A percentile compares a stretch with the other conserved stretches of the same genome.
phyloP scores from a whole-genome alignment of 2,329 filamentous ascomycete genomes.

The Phaeosphaeria sp. region DNA sequence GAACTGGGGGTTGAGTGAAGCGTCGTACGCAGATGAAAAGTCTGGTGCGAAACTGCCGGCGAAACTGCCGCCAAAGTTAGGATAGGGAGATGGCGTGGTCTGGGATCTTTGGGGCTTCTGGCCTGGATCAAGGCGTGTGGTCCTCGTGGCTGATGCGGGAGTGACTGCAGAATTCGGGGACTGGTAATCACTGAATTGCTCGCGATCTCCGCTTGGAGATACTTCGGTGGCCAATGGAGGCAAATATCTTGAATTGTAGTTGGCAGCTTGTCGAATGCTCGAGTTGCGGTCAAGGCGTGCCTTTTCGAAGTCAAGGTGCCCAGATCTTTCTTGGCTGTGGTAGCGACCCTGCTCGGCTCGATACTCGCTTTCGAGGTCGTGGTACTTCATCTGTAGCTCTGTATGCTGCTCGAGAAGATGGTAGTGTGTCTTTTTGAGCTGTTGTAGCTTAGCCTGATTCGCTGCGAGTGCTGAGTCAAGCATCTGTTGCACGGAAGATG shows the following conservation, averaged over 20 bases:
- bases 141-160: slow-evolving; percentile 30
- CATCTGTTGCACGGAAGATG: slow-evolving; percentile 53
- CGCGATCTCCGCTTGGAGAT: slow-evolving; percentile 31
- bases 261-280: slow-evolving; percentile 29
- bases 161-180: slow-evolving; percentile 36
- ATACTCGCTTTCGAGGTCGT: slow-evolving; percentile 48
- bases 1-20: slow-evolving; percentile 37
- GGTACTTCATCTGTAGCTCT: slow-evolving; percentile 56
- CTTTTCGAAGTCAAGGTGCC: slow-evolving; percentile 25
- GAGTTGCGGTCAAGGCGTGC: slow-evolving; percentile 33
- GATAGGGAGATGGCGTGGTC: slow-evolving; percentile 26
- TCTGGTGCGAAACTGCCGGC: slow-evolving; percentile 34
- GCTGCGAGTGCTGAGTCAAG: slow-evolving; percentile 58
- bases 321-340: slow-evolving; percentile 23
- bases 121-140: slow-evolving; percentile 39
- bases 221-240: slow-evolving; percentile 31
- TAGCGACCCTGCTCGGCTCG: slow-evolving; percentile 36
- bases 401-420: slow-evolving; percentile 59
- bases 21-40: slow-evolving; percentile 39
- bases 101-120: slow-evolving; percentile 29
- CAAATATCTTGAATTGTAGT: slow-evolving; percentile 29
- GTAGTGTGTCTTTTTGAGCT: slow-evolving; percentile 61
- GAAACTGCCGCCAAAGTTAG: slow-evolving; percentile 30
- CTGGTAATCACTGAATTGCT: slow-evolving; percentile 37
- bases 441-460: slow-evolving; percentile 55